Base-by-base conservation (phyloP, 176 grass and related monocot species). In the Zea luxurians region DNA sequence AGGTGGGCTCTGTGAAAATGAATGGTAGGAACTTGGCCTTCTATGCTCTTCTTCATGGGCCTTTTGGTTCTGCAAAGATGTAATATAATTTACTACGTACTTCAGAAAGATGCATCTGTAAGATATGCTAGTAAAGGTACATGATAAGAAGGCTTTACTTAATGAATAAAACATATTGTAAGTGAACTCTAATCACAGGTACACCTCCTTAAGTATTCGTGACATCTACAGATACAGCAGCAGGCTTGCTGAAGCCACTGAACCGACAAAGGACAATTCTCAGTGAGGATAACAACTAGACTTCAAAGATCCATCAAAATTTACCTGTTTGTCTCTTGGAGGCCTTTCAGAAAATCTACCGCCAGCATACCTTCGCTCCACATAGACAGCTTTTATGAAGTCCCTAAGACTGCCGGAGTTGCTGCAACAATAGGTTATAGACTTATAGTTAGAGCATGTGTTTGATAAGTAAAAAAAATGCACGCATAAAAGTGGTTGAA, bases 1-100 rank as follows among this genome's bases (percentile, higher is more conserved):
- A 83, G 91, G 94, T 18, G 94, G 94, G 65, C 91, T 97, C 82
- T 94, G 89, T 55, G 91, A 97, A 83, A 88, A 97, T 68, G 91
- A 94, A 76, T 94, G 94, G 60, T 86, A 97, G 3, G 94, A 97
- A 59, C 70, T 97, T 50, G 91, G 87, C 64, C 89, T 88, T 81
- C 80, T 90, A 57, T 92, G 91, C 61, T 97, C 94, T 79, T 97
- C 89, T 74, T 89, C 92, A 78, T 90, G 83, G 47, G 74, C 61
- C 21, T 85, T 97, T 40, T 90, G 73, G 80, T 64, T 92, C 91
- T 97, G 40, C 68, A 80, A 55, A 79, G 70, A 83, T 52, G 18
- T 9, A 52, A 74, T 35, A 66, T 10, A 53, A 18, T 68, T 55
- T 74, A 75, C 27, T 27, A 27, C 27, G 27, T 27, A 27, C 16